Base-by-base conservation (phyloP, 2,329 filamentous ascomycete species). In the Hypoxylon sp. region DNA sequence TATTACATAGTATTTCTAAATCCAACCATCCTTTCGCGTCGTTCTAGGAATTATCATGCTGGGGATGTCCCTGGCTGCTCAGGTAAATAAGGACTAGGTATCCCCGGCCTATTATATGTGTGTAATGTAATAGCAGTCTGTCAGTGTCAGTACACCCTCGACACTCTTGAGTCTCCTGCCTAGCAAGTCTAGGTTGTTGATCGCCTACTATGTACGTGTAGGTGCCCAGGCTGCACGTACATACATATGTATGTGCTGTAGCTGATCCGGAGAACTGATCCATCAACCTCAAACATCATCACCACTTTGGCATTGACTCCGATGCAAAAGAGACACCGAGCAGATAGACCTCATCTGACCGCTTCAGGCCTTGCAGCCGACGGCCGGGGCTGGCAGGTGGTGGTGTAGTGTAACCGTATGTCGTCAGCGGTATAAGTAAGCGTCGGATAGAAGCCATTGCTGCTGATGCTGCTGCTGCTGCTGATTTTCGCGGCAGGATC, bases 211-310 rank as follows among this genome's bases (percentile, higher is more conserved):
- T n/a, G n/a, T n/a, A n/a, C n/a, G n/a, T n/a, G n/a, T n/a, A n/a
- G n/a, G n/a, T n/a, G n/a, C n/a, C n/a, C n/a, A n/a, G n/a, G n/a
- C n/a, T n/a, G n/a, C n/a, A n/a, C n/a, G n/a, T n/a, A n/a, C n/a
- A n/a, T n/a, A n/a, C n/a, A n/a, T n/a, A n/a, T n/a, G n/a, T n/a
- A n/a, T n/a, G n/a, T n/a, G n/a, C n/a, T n/a, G n/a, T n/a, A n/a
- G n/a, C n/a, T n/a, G n/a, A n/a, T n/a, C n/a, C n/a, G n/a, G n/a
- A n/a, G n/a, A n/a, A n/a, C n/a, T n/a, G 63, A 47, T 63, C 66
- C 62, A 67, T 68, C 73, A 79, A 80, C 75, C 76, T 82, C 81
- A 83, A 82, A 84, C 81, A 68, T 41, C 47, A 47, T 48, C 43
- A 38, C 37, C 43, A 46, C 27, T 50, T 27, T 52, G n/a, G 23